Percentiles rank a stretch among this genome's conserved stretches.
Evolutionary conservation across 192 early-diverging fungal genomes (phyloP).

Genomic region (Coemansia sp.): DNA sequence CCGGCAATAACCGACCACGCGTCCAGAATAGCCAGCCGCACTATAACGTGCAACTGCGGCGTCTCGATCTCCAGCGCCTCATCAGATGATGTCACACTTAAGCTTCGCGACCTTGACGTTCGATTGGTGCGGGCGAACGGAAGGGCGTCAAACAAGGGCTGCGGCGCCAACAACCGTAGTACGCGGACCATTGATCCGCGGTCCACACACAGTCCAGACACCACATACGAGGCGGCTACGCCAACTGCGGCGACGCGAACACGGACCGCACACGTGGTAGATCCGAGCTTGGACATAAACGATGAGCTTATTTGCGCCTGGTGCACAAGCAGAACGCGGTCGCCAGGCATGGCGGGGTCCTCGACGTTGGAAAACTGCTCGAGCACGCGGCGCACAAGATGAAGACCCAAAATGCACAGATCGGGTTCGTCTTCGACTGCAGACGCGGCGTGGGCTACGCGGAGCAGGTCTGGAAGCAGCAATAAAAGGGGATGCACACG

Average conservation of each 20-base stretch:
- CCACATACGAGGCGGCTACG: slow-evolving; percentile 29
- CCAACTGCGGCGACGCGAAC: slow-evolving; percentile 22
- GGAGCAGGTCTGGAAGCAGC: slow-evolving; percentile 79
- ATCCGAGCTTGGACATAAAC: slow-evolving; percentile 69
- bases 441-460: slow-evolving; percentile 86
- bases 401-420: slow-evolving; percentile 76
- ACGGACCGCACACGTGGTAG: background rate
- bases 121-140: background rate
- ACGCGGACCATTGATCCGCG: slow-evolving; percentile 22
- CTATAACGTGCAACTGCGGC: slow-evolving; percentile 23
- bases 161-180: slow-evolving; percentile 40
- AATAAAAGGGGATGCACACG: slow-evolving; percentile 20
- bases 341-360: slow-evolving; percentile 88
- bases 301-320: slow-evolving; percentile 93
- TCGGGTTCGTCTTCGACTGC: slow-evolving; percentile 64
- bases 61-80: background rate
- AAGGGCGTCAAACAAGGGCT: slow-evolving; percentile 6
- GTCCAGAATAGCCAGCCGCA: slow-evolving; percentile 19
- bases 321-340: slow-evolving; percentile 78
- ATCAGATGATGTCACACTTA: background rate
- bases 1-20: slow-evolving; percentile 24
- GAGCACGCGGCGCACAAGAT: slow-evolving; percentile 75
- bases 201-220: slow-evolving; percentile 31
- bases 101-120: background rate
- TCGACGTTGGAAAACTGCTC: slow-evolving; percentile 67